Conservation (phyloP, 768 basidiomycete species). For the Agaricus blazei region DNA sequence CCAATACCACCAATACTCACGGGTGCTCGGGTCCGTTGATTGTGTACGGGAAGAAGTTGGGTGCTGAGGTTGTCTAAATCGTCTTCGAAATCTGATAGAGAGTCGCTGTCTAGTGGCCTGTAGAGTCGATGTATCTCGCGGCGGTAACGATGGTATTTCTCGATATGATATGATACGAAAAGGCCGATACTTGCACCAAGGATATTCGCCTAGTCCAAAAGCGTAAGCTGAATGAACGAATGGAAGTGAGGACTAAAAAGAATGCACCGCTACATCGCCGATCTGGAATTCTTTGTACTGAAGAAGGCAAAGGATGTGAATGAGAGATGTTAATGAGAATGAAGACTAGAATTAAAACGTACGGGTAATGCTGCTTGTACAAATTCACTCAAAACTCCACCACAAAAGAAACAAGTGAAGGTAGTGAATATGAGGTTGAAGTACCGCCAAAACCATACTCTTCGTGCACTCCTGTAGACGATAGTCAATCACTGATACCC, state of each 20-base stretch:
- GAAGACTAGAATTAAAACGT: slow-evolving; percentile 16
- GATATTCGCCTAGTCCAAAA: slow-evolving; percentile 62
- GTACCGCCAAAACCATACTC: slow-evolving; percentile 87
- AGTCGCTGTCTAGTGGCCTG: slow-evolving; percentile 56
- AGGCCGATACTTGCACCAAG: slow-evolving; percentile 70
- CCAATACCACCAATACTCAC: neutral
- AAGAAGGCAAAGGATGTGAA: slow-evolving; percentile 3
- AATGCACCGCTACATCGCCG: slow-evolving; percentile 62
- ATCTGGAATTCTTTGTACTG: slow-evolving; percentile 71
- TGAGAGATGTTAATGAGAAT: neutral
- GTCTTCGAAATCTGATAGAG: slow-evolving; percentile 50
- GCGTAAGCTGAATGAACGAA: slow-evolving; percentile 1
- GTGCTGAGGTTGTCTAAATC: slow-evolving; percentile 20
- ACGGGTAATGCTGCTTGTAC: slow-evolving; percentile 77
- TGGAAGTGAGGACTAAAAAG: slow-evolving; percentile 3
- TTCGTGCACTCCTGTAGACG: slow-evolving; percentile 55
- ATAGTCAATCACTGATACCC: neutral
- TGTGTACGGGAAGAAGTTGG: slow-evolving; percentile 8
- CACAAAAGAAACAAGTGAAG: slow-evolving; percentile 71
- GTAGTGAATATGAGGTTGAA: slow-evolving; percentile 63
- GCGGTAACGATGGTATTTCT: slow-evolving; percentile 71
- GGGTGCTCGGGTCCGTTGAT: neutral
- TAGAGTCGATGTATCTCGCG: slow-evolving; percentile 82
- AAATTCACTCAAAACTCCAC: slow-evolving; percentile 76
- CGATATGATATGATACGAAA: slow-evolving; percentile 59